Conservation (phyloP, 2,329 filamentous ascomycete species). For the Calonectria fujianensis region DNA sequence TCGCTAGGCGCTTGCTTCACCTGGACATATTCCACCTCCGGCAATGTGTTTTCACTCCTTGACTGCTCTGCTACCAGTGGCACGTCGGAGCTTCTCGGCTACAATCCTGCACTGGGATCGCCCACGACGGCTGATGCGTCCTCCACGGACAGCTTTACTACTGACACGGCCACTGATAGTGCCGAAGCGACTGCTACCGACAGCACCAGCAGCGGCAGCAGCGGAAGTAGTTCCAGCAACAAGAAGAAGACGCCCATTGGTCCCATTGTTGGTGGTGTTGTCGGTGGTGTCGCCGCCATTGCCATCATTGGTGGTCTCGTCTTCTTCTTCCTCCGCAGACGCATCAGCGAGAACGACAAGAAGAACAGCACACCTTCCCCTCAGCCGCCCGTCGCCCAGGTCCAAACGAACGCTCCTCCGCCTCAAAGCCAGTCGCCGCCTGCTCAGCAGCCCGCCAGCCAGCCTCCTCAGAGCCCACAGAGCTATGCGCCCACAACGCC, state of each 20-base stretch:
- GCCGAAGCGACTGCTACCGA: constrained; percentile 34
- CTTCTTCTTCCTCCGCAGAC: constrained; percentile 65
- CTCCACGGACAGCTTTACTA: not conserved
- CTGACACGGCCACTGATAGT: not conserved
- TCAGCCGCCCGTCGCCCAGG: constrained; percentile 35
- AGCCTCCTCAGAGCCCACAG: constrained; percentile 50
- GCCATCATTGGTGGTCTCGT: constrained; percentile 62
- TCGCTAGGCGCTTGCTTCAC: constrained; percentile 54
- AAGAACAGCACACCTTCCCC: constrained; percentile 45
- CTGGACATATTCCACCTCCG: constrained; percentile 54
- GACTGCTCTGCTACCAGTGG: constrained; percentile 54
- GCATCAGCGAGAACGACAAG: constrained; percentile 56
- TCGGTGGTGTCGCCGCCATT: constrained; percentile 66
- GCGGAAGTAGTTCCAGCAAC: not conserved
- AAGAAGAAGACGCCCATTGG: constrained; percentile 58
- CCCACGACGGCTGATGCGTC: constrained; percentile 36
- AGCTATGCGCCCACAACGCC: constrained; percentile 49
- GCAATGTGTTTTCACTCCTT: constrained; percentile 52
- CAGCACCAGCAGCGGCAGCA: not conserved
- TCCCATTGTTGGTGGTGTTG: constrained; percentile 67
- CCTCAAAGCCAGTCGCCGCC: constrained; percentile 40
- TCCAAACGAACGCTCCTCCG: not conserved
- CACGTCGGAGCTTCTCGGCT: constrained; percentile 55
- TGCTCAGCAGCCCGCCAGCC: constrained; percentile 42
- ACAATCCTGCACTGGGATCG: constrained; percentile 53